A percentile compares a stretch with the other conserved stretches of the same genome.
phyloP scores from a whole-genome alignment of 768 basidiomycete species.

The Suillus decipiens region DNA sequence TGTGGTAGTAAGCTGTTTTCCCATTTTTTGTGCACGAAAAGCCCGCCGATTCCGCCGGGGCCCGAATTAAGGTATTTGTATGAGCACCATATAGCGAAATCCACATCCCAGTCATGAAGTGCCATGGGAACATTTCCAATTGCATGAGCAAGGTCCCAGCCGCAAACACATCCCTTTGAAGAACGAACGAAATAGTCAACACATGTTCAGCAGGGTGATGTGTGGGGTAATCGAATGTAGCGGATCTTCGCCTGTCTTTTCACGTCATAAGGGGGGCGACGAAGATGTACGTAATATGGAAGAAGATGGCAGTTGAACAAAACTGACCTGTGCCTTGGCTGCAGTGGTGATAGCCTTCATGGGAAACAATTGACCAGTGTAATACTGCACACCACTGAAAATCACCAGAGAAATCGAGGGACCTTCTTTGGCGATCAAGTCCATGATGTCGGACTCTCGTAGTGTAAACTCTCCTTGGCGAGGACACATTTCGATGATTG shows the following conservation, averaged over 20 bases:
- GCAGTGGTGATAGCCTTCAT: conserved; percentile 82
- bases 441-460: conserved; percentile 86
- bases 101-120: conserved; percentile 91
- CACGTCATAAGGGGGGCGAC: conserved; percentile 9
- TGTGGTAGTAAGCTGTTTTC: conserved; percentile 59
- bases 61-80: conserved; percentile 98
- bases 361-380: conserved; percentile 94
- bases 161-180: conserved; percentile 86
- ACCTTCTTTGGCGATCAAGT: conserved; percentile 70
- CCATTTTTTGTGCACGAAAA: conserved; percentile 88
- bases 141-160: conserved; percentile 97
- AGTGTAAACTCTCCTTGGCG: conserved; percentile 83
- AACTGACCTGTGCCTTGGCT: conserved; percentile 75
- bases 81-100: conserved; percentile 98
- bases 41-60: conserved; percentile 95
- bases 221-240: conserved; percentile 17
- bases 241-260: conserved; percentile 16
- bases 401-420: conserved; percentile 84
- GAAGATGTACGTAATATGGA: conserved; percentile 28
- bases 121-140: conserved; percentile 89
- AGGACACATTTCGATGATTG: conserved; percentile 79
- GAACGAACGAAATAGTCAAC: conserved; percentile 17
- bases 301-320: conserved; percentile 18
- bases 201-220: conserved; percentile 15
- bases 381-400: conserved; percentile 95